Percentiles rank a stretch among this genome's conserved stretches.
phyloP scores from a whole-genome alignment of 352 stramenopile genomes.

The Thalassiosira sp. region DNA sequence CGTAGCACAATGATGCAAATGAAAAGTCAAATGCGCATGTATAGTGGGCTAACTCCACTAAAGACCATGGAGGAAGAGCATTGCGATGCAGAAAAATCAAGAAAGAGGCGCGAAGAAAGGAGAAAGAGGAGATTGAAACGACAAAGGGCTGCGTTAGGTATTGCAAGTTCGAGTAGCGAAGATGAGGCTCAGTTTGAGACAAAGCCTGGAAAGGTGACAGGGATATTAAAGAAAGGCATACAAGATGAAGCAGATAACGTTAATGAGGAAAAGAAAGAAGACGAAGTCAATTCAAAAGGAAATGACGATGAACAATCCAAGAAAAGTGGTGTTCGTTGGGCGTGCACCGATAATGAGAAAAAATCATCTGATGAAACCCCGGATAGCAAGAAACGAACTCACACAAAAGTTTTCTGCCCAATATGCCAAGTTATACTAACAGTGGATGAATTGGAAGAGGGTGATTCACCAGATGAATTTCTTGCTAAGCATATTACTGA shows the following conservation, averaged over 20 bases:
- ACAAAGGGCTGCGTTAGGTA: constrained; percentile 26
- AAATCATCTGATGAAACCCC: not conserved
- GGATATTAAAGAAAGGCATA: constrained; percentile 19
- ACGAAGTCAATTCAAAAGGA: constrained; percentile 16
- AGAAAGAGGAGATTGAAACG: constrained; percentile 26
- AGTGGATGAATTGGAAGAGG: constrained; percentile 18
- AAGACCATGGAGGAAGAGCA: constrained; percentile 47
- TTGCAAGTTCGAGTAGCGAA: constrained; percentile 12
- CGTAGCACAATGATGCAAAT: constrained; percentile 52
- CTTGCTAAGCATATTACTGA: constrained; percentile 60
- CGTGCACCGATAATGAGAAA: not conserved
- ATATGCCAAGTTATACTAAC: constrained; percentile 45
- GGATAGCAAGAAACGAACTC: constrained; percentile 18
- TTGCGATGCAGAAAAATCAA: constrained; percentile 40
- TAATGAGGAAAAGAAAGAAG: constrained; percentile 31
- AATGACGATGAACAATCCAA: constrained; percentile 15
- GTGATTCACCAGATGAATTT: constrained; percentile 41
- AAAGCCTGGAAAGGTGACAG: not conserved
- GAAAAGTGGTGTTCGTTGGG: constrained; percentile 36
- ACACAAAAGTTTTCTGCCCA: constrained; percentile 50
- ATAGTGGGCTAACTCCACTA: constrained; percentile 40
- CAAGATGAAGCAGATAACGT: constrained; percentile 14
- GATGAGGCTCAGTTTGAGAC: constrained; percentile 27
- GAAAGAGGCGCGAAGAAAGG: constrained; percentile 37
- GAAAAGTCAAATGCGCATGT: constrained; percentile 44